These are phyloP conservation scores for Lophium mytilinum DNA, from an alignment of 495 filamentous ascomycete species.

Conservation along the genomic window DNA sequence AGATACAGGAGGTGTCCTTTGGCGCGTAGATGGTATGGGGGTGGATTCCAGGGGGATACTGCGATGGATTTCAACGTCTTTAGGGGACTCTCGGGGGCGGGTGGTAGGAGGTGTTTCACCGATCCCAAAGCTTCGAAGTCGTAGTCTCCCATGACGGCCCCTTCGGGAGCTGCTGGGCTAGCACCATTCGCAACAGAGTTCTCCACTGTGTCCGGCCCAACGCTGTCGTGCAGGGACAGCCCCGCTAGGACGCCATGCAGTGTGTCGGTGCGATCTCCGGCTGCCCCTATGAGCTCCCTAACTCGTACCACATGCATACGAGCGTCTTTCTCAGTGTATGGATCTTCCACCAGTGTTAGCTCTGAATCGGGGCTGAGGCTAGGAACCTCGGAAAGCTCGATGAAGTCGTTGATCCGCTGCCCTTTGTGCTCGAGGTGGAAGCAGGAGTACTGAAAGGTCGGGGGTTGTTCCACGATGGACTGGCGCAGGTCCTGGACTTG, in stretches of 20 bases:
- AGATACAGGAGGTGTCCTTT: slow-evolving; percentile 93
- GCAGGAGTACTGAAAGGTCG: slow-evolving; percentile 93
- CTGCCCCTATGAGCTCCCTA: slow-evolving; percentile 84
- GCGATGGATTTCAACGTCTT: slow-evolving; percentile 85
- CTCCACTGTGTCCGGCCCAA: slow-evolving; percentile 41
- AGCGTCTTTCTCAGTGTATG: slow-evolving; percentile 97
- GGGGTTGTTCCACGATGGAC: slow-evolving; percentile 89
- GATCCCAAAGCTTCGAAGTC: slow-evolving; percentile 62
- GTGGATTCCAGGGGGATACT: slow-evolving; percentile 92
- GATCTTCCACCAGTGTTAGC: slow-evolving; percentile 80
- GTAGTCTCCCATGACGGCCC: slow-evolving; percentile 43
- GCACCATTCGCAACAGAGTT: neutral
- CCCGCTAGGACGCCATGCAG: slow-evolving; percentile 86
- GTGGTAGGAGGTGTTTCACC: slow-evolving; percentile 63
- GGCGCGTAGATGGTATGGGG: slow-evolving; percentile 80
- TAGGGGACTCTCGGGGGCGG: slow-evolving; percentile 53
- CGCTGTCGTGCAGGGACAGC: slow-evolving; percentile 72
- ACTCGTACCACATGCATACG: slow-evolving; percentile 87
- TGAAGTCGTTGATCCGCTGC: slow-evolving; percentile 84
- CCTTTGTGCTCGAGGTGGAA: slow-evolving; percentile 92
- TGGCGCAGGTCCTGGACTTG: slow-evolving; percentile 97
- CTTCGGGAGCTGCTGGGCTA: neutral
- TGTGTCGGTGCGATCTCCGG: slow-evolving; percentile 78
- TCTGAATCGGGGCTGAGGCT: slow-evolving; percentile 65
- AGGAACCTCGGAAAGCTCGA: slow-evolving; percentile 86